phyloP scores from a whole-genome alignment of 2,329 filamentous ascomycete species.

The Epichloe uncinata region DNA sequence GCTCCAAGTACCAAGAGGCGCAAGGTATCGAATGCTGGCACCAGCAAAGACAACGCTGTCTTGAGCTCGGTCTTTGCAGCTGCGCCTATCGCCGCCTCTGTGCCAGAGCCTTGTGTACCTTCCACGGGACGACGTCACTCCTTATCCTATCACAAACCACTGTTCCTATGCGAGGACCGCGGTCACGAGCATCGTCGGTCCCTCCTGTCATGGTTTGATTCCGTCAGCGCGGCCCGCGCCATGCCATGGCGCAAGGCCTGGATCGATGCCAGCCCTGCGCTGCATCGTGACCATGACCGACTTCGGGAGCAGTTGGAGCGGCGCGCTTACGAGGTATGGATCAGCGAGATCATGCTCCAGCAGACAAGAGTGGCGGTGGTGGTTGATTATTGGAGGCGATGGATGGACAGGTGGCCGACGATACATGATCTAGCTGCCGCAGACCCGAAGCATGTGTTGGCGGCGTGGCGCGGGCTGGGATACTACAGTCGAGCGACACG shows the following conservation, averaged over 20 bases:
- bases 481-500: slow-evolving; percentile 52
- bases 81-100: not conserved
- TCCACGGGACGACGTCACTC: slow-evolving; percentile 8
- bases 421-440: slow-evolving; percentile 42
- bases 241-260: slow-evolving; percentile 50
- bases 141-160: slow-evolving; percentile 33
- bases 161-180: slow-evolving; percentile 28
- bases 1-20: slow-evolving; percentile 5
- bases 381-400: slow-evolving; percentile 48
- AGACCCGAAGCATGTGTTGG: slow-evolving; percentile 39
- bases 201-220: slow-evolving; percentile 40
- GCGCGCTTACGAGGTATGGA: slow-evolving; percentile 53
- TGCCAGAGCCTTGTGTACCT: slow-evolving; percentile 7
- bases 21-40: slow-evolving; percentile 1
- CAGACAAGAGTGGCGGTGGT: slow-evolving; percentile 51
- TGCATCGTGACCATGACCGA: slow-evolving; percentile 15
- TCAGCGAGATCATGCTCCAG: slow-evolving; percentile 55
- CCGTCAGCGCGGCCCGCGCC: slow-evolving; percentile 29
- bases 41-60: not conserved
- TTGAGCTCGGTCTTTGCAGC: slow-evolving; percentile 6
- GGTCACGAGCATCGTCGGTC: slow-evolving; percentile 20
- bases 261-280: slow-evolving; percentile 27
- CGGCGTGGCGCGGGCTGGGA: slow-evolving; percentile 46
- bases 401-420: slow-evolving; percentile 48
- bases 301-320: slow-evolving; percentile 32